phyloP scores from a whole-genome alignment of 495 filamentous ascomycete species.

The Cairneyella variabilis region DNA sequence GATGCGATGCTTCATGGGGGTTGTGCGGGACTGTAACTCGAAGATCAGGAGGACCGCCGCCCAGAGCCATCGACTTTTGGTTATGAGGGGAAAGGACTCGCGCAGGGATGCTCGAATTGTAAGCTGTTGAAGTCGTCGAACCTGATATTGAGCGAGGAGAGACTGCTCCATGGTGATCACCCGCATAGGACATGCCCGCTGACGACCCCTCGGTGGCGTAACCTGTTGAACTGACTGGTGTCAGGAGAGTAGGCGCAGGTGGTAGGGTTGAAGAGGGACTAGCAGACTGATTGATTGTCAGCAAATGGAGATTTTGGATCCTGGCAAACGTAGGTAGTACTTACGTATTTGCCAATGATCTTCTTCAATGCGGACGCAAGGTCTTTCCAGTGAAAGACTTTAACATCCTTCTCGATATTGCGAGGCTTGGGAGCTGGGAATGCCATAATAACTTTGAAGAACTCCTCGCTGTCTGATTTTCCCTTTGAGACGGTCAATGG shows the following conservation, averaged over 20 bases:
- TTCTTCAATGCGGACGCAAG: conserved; percentile 82
- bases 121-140: conserved; percentile 18
- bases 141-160: conserved; percentile 25
- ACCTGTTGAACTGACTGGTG: conserved; percentile 22
- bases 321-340: conserved; percentile 27
- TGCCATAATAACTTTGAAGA: conserved; percentile 99
- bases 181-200: conserved; percentile 16
- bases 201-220: conserved; percentile 22
- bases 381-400: conserved; percentile 94
- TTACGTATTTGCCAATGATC: conserved; percentile 96
- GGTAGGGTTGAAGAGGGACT: conserved; percentile 29
- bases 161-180: conserved; percentile 19
- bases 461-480: conserved; percentile 86
- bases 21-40: conserved; percentile 19
- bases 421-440: conserved; percentile 91
- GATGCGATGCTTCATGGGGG: conserved; percentile 17
- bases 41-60: conserved; percentile 24
- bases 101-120: conserved; percentile 16
- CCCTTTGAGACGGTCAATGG: conserved; percentile 89
- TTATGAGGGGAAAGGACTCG: conserved; percentile 22
- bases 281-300: conserved; percentile 23
- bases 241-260: conserved; percentile 25
- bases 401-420: conserved; percentile 98
- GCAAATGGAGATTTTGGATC: background rate
- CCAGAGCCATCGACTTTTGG: conserved; percentile 14